phyloP scores from a whole-genome alignment of 345 rosid genomes.

The Leavenworthia alabamica region DNA sequence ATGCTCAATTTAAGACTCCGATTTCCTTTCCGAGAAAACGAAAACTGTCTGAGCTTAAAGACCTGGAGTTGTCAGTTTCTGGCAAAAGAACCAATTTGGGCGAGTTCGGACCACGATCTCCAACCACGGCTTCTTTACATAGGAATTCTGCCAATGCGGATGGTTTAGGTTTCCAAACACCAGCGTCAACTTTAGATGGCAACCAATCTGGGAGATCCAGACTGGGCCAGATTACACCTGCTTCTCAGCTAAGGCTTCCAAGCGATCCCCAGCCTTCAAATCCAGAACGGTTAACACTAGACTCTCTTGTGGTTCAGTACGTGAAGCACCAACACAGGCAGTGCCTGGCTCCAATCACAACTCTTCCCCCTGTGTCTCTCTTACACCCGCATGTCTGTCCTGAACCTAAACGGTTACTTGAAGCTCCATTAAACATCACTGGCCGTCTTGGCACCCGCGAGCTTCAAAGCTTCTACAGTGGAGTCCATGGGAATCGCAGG shows the following conservation, averaged over 20 bases:
- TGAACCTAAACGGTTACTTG: constrained; percentile 84
- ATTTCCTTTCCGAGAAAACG: constrained; percentile 64
- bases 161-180: constrained; percentile 50
- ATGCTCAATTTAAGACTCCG: constrained; percentile 63
- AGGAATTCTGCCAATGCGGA: constrained; percentile 41
- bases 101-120: constrained; percentile 67
- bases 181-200: constrained; percentile 46
- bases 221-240: constrained; percentile 40
- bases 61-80: constrained; percentile 41
- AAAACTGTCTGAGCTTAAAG: constrained; percentile 67
- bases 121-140: constrained; percentile 47
- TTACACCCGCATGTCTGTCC: constrained; percentile 94
- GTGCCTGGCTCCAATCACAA: constrained; percentile 96
- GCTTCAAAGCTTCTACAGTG: constrained; percentile 64
- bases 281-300: constrained; percentile 73
- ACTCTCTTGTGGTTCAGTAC: constrained; percentile 84
- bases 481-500: constrained; percentile 88
- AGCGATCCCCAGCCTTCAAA: constrained; percentile 55
- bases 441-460: constrained; percentile 85
- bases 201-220: constrained; percentile 43
- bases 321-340: constrained; percentile 98
- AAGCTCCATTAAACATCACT: constrained; percentile 83
- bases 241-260: constrained; percentile 42
- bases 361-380: constrained; percentile 94
- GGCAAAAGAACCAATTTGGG: constrained; percentile 62